phyloP scores from a whole-genome alignment of 2,329 filamentous ascomycete species.

The Diaporthe velutina region DNA sequence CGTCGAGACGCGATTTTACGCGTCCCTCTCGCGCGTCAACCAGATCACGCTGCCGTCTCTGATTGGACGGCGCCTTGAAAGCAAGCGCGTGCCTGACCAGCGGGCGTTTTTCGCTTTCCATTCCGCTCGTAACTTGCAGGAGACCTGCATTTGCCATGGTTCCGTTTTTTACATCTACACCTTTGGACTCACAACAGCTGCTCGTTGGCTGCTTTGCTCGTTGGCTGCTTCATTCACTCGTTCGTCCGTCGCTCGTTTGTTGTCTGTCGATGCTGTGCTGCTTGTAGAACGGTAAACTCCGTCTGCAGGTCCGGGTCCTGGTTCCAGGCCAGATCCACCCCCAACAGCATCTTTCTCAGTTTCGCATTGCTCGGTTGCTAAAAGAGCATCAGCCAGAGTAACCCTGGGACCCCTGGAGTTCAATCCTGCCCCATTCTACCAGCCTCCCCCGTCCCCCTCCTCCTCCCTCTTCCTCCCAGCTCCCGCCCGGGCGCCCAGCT shows the following conservation, averaged over 20 bases:
- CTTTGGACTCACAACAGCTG: background rate
- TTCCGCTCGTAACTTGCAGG: background rate
- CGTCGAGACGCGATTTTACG: slow-evolving; percentile 15
- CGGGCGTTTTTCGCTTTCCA: slow-evolving; percentile 6
- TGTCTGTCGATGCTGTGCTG: background rate
- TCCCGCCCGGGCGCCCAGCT: background rate
- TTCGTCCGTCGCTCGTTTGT: background rate
- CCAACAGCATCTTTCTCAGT: slow-evolving; percentile 35
- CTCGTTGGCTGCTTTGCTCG: background rate
- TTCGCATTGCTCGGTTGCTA: slow-evolving; percentile 8
- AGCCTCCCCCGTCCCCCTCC: background rate
- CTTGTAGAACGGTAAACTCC: slow-evolving; percentile 21
- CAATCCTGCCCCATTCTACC: slow-evolving; percentile 5
- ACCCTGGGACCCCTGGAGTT: background rate
- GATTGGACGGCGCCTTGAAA: slow-evolving; percentile 1
- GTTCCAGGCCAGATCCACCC: slow-evolving; percentile 16
- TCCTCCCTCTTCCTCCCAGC: background rate
- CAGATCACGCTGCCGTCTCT: background rate
- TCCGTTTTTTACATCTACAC: slow-evolving; percentile 8
- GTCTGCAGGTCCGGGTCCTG: slow-evolving; percentile 15
- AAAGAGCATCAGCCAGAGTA: slow-evolving; percentile 11
- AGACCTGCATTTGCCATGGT: background rate
- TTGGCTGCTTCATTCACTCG: background rate
- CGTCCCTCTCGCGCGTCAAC: slow-evolving; percentile 7
- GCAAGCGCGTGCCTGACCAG: slow-evolving; percentile 6